Conservation (phyloP, 2,329 filamentous ascomycete species). For the Rhynchosporium agropyri region DNA sequence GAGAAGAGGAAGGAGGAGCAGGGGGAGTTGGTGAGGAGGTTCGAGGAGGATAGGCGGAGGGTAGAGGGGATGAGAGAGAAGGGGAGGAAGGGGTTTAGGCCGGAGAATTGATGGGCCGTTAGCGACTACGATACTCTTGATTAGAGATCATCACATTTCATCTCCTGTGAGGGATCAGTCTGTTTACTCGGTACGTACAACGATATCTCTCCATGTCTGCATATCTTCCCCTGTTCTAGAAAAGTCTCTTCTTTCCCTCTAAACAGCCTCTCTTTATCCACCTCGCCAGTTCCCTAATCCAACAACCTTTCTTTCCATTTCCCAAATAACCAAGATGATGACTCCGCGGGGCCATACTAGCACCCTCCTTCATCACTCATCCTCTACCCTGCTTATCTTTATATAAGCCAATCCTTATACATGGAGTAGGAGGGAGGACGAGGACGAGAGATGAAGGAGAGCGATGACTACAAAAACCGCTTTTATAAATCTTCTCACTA, state of each 20-base stretch:
- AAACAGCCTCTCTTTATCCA: background rate
- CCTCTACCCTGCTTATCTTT: constrained; percentile 36
- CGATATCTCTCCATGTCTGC: background rate
- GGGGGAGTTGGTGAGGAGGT: constrained; percentile 67
- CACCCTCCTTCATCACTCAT: constrained; percentile 40
- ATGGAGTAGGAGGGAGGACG: constrained; percentile 25
- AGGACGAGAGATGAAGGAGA: background rate
- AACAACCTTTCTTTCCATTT: background rate
- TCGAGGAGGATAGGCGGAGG: constrained; percentile 75
- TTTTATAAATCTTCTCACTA: constrained; percentile 66
- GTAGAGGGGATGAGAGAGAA: constrained; percentile 71
- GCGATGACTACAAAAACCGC: constrained; percentile 65
- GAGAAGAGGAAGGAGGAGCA: constrained; percentile 79
- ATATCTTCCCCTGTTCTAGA: background rate
- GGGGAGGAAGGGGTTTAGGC: constrained; percentile 54
- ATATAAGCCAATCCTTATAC: constrained; percentile 38
- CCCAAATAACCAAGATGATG: constrained; percentile 45
- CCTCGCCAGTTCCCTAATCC: background rate
- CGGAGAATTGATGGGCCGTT: constrained; percentile 45
- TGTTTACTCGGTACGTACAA: background rate
- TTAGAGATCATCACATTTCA: background rate
- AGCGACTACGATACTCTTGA: constrained; percentile 5
- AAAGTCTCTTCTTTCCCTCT: too few relatives aligned
- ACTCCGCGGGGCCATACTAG: constrained; percentile 57
- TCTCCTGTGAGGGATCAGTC: background rate